A percentile compares a stretch with the other conserved stretches of the same genome.
Evolutionary conservation across 306 rosid genomes (phyloP).

Genomic region (Prunus armeniaca): DNA sequence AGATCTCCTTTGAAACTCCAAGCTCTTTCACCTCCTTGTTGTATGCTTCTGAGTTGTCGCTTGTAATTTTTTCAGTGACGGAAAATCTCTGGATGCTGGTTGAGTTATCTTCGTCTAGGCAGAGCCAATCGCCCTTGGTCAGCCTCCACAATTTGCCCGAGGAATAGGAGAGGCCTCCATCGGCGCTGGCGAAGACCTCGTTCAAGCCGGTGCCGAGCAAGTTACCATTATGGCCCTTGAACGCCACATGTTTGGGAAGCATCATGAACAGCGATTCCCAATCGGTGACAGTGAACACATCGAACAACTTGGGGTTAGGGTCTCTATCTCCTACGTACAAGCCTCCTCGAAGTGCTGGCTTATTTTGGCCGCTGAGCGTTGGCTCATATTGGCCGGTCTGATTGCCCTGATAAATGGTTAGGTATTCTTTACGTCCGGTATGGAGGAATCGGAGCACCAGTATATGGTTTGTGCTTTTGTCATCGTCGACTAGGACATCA

Average conservation of each 20-base stretch:
- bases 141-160: conserved; percentile 4
- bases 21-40: too few relatives aligned
- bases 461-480: not conserved
- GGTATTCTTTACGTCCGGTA: not conserved
- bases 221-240: not conserved
- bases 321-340: fast-evolving
- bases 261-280: conserved; percentile 6
- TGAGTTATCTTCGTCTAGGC: not conserved
- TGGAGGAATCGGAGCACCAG: conserved; percentile 5
- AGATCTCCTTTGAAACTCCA: not conserved
- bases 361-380: too few relatives aligned
- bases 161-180: not conserved
- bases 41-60: too few relatives aligned
- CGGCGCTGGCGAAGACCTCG: not conserved
- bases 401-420: too few relatives aligned
- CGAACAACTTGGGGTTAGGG: not conserved
- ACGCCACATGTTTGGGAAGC: conserved; percentile 22
- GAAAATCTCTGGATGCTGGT: not conserved
- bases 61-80: too few relatives aligned
- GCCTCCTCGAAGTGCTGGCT: too few relatives aligned
- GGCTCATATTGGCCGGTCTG: too few relatives aligned
- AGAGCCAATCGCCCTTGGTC: not conserved
- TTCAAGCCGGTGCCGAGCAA: not conserved
- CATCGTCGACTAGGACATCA: too few relatives aligned
- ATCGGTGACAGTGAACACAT: not conserved